Percentiles rank a stretch among this genome's conserved stretches.
phyloP scores from a whole-genome alignment of 2,329 filamentous ascomycete genomes.

The Karstenula rhodostoma region DNA sequence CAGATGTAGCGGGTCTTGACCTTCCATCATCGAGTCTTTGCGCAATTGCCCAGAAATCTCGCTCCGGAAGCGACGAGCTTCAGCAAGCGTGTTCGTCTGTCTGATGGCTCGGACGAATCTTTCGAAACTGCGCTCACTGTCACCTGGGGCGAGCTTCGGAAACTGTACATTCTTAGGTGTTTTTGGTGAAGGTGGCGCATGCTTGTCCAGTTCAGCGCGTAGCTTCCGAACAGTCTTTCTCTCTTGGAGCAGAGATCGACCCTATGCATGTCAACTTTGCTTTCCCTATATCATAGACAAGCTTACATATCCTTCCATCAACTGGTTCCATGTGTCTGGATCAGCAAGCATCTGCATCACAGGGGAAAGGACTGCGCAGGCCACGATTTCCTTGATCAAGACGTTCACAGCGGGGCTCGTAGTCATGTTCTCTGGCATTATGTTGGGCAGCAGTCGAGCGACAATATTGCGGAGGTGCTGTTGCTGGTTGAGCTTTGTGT shows the following conservation, averaged over 20 bases:
- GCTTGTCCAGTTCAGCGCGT: slow-evolving; percentile 89
- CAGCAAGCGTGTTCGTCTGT: slow-evolving; percentile 88
- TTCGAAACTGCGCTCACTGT: slow-evolving; percentile 93
- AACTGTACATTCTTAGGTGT: slow-evolving; percentile 71
- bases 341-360: slow-evolving; percentile 82
- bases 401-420: slow-evolving; percentile 82
- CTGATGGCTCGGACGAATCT: slow-evolving; percentile 90
- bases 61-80: slow-evolving; percentile 89
- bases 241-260: slow-evolving; percentile 88
- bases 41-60: slow-evolving; percentile 93
- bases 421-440: slow-evolving; percentile 77
- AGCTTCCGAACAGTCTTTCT: slow-evolving; percentile 93
- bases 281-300: slow-evolving; percentile 16
- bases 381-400: slow-evolving; percentile 87
- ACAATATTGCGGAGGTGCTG: slow-evolving; percentile 84
- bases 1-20: slow-evolving; percentile 84
- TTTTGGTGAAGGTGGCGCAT: slow-evolving; percentile 82
- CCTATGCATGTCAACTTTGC: slow-evolving; percentile 52
- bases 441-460: slow-evolving; percentile 72
- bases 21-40: slow-evolving; percentile 78
- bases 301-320: slow-evolving; percentile 81
- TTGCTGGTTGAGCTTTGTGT: slow-evolving; percentile 85
- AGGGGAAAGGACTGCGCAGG: slow-evolving; percentile 88
- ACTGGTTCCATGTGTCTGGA: slow-evolving; percentile 96
- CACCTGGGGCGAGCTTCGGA: slow-evolving; percentile 79